Base-by-base conservation (phyloP, 305 asterid species). In the Stenogyne calaminthoides region DNA sequence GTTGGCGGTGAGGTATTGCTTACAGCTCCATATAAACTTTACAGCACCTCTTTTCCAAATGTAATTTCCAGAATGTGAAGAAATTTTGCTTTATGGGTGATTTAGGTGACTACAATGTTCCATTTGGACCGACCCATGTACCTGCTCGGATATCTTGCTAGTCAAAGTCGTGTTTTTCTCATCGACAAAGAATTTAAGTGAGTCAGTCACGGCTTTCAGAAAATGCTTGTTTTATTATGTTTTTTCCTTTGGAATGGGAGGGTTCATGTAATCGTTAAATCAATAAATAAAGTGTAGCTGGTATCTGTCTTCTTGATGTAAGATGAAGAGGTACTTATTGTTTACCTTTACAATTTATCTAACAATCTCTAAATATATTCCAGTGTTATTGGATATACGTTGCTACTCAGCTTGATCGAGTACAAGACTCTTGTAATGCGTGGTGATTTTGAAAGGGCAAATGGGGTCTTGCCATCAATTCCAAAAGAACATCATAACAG, bases 371-470 rank as follows among this genome's bases (percentile, higher is more conserved):
- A 40, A 61, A 56, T 76, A 69, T 57, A 9, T 76, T 80, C 42
- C 80, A 95, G 99, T 82, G 95, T 95, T 70, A 82, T 95, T 57
- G 96, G 96, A 68, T 95, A 89, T 76, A 89, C 98, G 20, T 81
- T 95, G 83, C 88, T 95, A 37, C 96, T 95, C 65, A 85, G 96
- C 84, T 85, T 95, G 93, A 95, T 95, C 25, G 99, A 95, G 84
- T 95, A 95, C 86, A 95, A 95, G 89, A 95, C 99, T 76, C 96
- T 95, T 58, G 95, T 95, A 46, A 92, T 95, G 97, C 99, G 99
- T 65, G 99, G 96, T 74, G 99, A 95, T 77, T 82, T 93, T 64
- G 97, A 90, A 75, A 86, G 92, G 82, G 97, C 99, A 36, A 92
- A 84, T 82, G 96, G 84, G 66, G 80, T 95, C 77, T 85, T 95